These are phyloP conservation scores for Thecaphora frezii DNA, from an alignment of 1,284 basidiomycete species.

Conservation along the genomic window DNA sequence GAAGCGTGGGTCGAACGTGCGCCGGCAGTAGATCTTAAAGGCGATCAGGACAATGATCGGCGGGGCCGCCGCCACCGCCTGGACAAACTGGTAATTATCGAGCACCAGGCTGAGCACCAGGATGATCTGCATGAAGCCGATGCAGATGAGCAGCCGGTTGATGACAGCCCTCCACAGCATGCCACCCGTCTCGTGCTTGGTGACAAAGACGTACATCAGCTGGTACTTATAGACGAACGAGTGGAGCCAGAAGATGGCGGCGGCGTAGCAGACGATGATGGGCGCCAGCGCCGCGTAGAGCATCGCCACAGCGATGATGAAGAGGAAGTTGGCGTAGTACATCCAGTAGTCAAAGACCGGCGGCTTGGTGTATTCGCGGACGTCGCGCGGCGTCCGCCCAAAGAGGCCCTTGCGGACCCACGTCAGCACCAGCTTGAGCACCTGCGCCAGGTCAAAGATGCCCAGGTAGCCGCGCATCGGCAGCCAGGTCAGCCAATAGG, in stretches of 20 bases:
- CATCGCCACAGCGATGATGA: conserved; percentile 51
- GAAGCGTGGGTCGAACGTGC: conserved; percentile 46
- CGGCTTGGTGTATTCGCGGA: conserved; percentile 93
- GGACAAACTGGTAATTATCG: conserved; percentile 34
- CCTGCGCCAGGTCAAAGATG: conserved; percentile 92
- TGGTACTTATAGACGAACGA: conserved; percentile 58
- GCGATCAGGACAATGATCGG: conserved; percentile 48
- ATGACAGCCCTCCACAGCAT: conserved; percentile 54
- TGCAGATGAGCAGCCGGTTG: conserved; percentile 52
- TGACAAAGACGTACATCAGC: conserved; percentile 57
- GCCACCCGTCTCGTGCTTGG: conserved; percentile 58
- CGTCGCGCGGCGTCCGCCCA: conserved; percentile 93
- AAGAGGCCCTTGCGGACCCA: conserved; percentile 78
- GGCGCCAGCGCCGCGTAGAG: conserved; percentile 54
- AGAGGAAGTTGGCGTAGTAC: conserved; percentile 66
- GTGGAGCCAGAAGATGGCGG: conserved; percentile 45
- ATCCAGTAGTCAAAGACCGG: conserved; percentile 87
- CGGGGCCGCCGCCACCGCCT: conserved; percentile 47
- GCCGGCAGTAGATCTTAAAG: conserved; percentile 52
- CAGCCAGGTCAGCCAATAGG: conserved; percentile 58
- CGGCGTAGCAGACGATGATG: conserved; percentile 46
- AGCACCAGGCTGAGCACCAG: conserved; percentile 48
- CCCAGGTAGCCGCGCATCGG: conserved; percentile 83
- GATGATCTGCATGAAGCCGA: conserved; percentile 57
- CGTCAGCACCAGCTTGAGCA: conserved; percentile 83